Base-by-base conservation (phyloP, 2,329 filamentous ascomycete genomes). In the Fusarium circinatum region DNA sequence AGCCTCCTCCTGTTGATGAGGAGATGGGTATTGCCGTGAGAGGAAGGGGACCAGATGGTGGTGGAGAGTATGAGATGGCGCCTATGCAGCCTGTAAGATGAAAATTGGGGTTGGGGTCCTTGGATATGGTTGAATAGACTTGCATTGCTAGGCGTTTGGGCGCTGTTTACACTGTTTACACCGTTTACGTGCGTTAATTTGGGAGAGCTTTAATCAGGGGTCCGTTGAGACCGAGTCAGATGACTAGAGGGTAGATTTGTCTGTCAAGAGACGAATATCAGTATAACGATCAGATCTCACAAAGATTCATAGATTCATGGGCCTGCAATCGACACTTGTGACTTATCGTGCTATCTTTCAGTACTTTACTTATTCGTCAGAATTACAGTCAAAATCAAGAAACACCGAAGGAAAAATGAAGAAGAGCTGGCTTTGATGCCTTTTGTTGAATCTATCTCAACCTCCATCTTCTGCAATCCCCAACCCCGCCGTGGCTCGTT, bases 21-120 rank as follows among this genome's bases (percentile, higher is more conserved):
- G 87, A 88, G 65, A 83, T 85, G 75, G 88, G 86, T 10, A 87
- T 87, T 70, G 80, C 87, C 36, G 85, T 86, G 0, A 83, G 88
- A 44, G 89, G 86, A 0, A 83, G 89, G 63, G 86, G 87, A 2
- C 83, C 86, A 58, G 88, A 90, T 71, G 86, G 87, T 1, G 86
- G 83, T 2, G 89, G 87, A 18, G 89, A 90, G 70, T 93, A 93
- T 80, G 91, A 93, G 80, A 92, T 93, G 90, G 87, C 88, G 15
- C 83, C 85, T 44, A 77, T 77, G 66, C 52, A 70, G 42, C 61
- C 74, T 48, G 39, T 72, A 57, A 77, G 74, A 75, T 82, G 65
- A 75, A 36, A 47, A 12, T 65, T 28, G 44, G 49, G 26, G 28
- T 36, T 30, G 41, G 39, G 18, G 26, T 44, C 26, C 30, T 66